Percentiles rank a stretch among this genome's conserved stretches.
These are phyloP conservation scores for Hanseniaspora singularis DNA, from an alignment of 805 yeast genomes.

Conservation along the genomic window DNA sequence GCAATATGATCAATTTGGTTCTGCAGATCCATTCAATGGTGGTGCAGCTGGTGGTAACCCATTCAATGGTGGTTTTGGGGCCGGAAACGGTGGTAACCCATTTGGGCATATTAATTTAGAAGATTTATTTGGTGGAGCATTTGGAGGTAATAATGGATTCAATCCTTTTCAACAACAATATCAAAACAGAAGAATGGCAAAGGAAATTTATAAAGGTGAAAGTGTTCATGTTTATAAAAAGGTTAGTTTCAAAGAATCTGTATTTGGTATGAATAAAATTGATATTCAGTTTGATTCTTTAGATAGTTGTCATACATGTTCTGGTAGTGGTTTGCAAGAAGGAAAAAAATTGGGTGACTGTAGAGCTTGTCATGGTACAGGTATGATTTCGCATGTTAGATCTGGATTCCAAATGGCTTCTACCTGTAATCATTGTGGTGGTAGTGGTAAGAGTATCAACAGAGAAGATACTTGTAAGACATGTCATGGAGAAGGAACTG, in stretches of 20 bases:
- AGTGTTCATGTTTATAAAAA: constrained; percentile 69
- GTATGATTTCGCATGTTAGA: constrained; percentile 70
- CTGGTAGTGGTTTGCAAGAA: constrained; percentile 72
- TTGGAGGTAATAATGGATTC: constrained; percentile 28
- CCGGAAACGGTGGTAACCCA: constrained; percentile 32
- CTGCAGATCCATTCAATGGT: constrained; percentile 65
- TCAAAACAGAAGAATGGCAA: constrained; percentile 31
- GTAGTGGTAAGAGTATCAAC: constrained; percentile 70
- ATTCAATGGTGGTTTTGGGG: constrained; percentile 36
- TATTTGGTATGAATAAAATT: constrained; percentile 58
- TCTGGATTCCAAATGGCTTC: constrained; percentile 97
- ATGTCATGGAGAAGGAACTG: constrained; percentile 87
- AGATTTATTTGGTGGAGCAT: constrained; percentile 50
- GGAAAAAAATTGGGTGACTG: constrained; percentile 71
- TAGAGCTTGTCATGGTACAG: constrained; percentile 82
- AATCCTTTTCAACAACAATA: constrained; percentile 5
- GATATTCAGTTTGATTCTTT: constrained; percentile 60
- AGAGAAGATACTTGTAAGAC: constrained; percentile 56
- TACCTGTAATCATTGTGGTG: constrained; percentile 78
- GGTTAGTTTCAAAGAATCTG: constrained; percentile 72
- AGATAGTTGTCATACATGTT: constrained; percentile 67
- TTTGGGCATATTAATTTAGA: constrained; percentile 45
- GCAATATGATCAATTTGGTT: constrained; percentile 86
- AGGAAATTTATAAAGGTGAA: constrained; percentile 78
- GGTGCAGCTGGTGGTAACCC: constrained; percentile 35